Conservation (phyloP, 2,329 filamentous ascomycete species). For the Juglanconis oblonga region DNA sequence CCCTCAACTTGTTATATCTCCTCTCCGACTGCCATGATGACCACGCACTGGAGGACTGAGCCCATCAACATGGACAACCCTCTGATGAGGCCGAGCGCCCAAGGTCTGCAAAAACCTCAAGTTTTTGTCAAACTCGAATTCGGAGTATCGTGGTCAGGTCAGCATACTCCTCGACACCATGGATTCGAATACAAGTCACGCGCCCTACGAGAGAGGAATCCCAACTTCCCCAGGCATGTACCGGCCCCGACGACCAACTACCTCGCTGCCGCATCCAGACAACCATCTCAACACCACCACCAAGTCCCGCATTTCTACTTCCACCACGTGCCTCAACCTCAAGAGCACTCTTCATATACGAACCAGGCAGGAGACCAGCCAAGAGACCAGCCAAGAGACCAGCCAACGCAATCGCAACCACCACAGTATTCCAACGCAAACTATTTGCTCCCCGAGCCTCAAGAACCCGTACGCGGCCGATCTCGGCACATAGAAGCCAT, state of each 20-base stretch:
- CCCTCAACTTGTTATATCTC: neutral
- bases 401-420: conserved; percentile 11
- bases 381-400: conserved; percentile 1
- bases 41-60: neutral
- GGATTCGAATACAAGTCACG: conserved; percentile 47
- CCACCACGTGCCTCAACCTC: conserved; percentile 19
- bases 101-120: conserved; percentile 34
- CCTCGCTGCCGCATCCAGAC: conserved; percentile 26
- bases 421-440: conserved; percentile 19
- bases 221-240: conserved; percentile 44
- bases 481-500: conserved; percentile 19
- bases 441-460: conserved; percentile 7
- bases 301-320: neutral
- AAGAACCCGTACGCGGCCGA: conserved; percentile 15
- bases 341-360: neutral
- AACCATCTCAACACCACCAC: conserved; percentile 8
- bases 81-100: conserved; percentile 26
- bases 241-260: conserved; percentile 45
- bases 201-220: conserved; percentile 38
- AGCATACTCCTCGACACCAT: conserved; percentile 40
- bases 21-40: neutral
- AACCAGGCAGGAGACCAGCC: conserved; percentile 1
- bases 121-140: conserved; percentile 52
- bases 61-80: conserved; percentile 22
- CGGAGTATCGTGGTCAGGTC: conserved; percentile 48